A percentile compares a stretch with the other conserved stretches of the same genome.
Conservation (phyloP, 2,329 filamentous ascomycete species). For the Madurella fahalii region DNA sequence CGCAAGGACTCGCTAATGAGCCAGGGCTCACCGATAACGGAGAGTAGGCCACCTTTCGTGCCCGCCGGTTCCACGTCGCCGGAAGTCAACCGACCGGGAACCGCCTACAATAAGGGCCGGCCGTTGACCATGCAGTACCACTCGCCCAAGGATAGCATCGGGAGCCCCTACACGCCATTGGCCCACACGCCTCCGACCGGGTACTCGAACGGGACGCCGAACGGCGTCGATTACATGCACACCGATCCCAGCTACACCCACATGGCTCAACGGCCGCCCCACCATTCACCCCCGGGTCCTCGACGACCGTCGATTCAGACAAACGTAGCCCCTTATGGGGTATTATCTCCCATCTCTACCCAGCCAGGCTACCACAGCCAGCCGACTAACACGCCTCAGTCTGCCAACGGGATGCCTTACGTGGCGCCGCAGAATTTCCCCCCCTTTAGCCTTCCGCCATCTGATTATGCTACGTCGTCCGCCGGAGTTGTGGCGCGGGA, state of each 20-base stretch:
- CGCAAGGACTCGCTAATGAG: constrained; percentile 65
- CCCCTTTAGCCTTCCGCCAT: constrained; percentile 59
- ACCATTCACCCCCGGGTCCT: constrained; percentile 41
- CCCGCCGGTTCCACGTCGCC: constrained; percentile 44
- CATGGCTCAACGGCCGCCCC: constrained; percentile 28
- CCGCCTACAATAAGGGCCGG: constrained; percentile 39
- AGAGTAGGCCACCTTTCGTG: constrained; percentile 39
- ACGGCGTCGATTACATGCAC: constrained; percentile 43
- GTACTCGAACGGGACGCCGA: constrained; percentile 34
- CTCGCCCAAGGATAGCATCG: constrained; percentile 41
- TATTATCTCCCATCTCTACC: constrained; percentile 49
- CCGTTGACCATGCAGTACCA: constrained; percentile 42
- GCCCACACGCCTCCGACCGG: constrained; percentile 39
- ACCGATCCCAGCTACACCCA: constrained; percentile 37
- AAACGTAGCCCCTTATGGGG: constrained; percentile 46
- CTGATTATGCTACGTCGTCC: constrained; percentile 49
- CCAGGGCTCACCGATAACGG: constrained; percentile 43
- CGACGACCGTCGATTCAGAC: constrained; percentile 46
- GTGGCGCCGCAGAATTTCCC: constrained; percentile 59
- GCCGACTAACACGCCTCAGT: constrained; percentile 43
- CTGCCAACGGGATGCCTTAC: constrained; percentile 41
- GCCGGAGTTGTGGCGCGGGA: constrained; percentile 33
- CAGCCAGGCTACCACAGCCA: constrained; percentile 48
- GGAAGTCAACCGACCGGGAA: constrained; percentile 43
- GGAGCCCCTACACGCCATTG: constrained; percentile 46